Evolutionary conservation across 108 stramenopile genomes (phyloP), one percentile per base, ranked within the genome.

Genomic region (Cyclotella distinguenda): DNA sequence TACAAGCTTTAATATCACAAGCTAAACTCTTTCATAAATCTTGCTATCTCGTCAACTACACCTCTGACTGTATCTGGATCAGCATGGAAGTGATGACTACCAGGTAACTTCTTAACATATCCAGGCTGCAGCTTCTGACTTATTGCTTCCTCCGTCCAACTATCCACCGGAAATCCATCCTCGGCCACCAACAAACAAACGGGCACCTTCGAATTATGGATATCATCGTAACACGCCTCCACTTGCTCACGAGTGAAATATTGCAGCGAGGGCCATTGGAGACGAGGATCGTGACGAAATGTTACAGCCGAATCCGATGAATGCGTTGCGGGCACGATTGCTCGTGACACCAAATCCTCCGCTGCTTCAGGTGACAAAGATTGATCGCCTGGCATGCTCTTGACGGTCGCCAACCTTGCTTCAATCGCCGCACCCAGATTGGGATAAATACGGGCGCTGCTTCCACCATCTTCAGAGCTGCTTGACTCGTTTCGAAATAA

Each of bases 41-140:
- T 43, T 22, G 74, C 22, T 26, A 84, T 65, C 23, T 72, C 74
- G 10, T 78, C 39, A 1, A 70, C 79, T 23, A 93, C 91, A 7
- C 22, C 63, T 10, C 56, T 54, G 7, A 77, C 72, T 11, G 69
- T 75, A 53, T 93, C 86, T 22, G 87, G 87, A 77, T 93, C 91
- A 0, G 86, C 84, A 84, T 93, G 91, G 59, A 93, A 89, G 53
- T 89, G 88, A 76, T 93, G 91, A 71, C 80, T 82, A 6, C 91
- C 91, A 9, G 77, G 80, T 35, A 93, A 59, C 13, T 53, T 72
- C 53, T 72, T 33, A 3, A 61, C 31, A 21, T 35, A 40, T 12
- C 42, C 31, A 27, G 88, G 86, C 22, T 73, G 43, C 46, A 93
- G 52, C n/a, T 74, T 42, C n/a, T 80, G 60, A 31, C 33, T 57